Evolutionary conservation across 305 asterid species (phyloP).

Genomic region (Salvia sclarea): DNA sequence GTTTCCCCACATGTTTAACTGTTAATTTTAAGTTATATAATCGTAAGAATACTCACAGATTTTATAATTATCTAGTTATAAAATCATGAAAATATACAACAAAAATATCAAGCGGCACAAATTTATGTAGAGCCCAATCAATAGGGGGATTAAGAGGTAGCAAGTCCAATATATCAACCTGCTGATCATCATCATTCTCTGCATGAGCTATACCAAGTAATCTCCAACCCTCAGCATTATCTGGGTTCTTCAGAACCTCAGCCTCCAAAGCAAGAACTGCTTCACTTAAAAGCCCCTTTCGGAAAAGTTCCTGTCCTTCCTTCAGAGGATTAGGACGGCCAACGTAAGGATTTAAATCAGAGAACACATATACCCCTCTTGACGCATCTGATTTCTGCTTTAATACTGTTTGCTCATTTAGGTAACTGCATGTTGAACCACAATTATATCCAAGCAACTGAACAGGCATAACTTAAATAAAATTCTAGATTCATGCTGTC

Average conservation of each 20-base stretch:
- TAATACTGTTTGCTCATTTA: slow-evolving; percentile 68
- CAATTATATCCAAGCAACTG: slow-evolving; percentile 13
- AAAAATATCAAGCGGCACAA: slow-evolving; percentile 17
- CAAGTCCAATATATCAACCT: slow-evolving; percentile 46
- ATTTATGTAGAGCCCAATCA: neutral
- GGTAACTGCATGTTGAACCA: slow-evolving; percentile 50
- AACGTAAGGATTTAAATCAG: slow-evolving; percentile 95
- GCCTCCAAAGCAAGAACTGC: slow-evolving; percentile 99
- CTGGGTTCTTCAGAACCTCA: slow-evolving; percentile 96
- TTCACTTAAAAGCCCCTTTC: slow-evolving; percentile 99
- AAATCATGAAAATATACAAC: slow-evolving; percentile 14
- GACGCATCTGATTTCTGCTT: slow-evolving; percentile 65
- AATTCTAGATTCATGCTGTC: slow-evolving; percentile 4
- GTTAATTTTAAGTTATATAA: slow-evolving; percentile 14
- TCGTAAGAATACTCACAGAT: slow-evolving; percentile 3
- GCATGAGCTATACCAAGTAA: slow-evolving; percentile 98
- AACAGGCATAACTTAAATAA: slow-evolving; percentile 11
- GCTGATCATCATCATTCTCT: slow-evolving; percentile 98
- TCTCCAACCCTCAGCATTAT: slow-evolving; percentile 99
- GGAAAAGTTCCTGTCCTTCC: slow-evolving; percentile 98
- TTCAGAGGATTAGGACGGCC: slow-evolving; percentile 97
- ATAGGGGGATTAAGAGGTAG: slow-evolving; percentile 15
- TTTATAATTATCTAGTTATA: neutral
- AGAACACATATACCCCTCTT: slow-evolving; percentile 86
- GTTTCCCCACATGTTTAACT: slow-evolving; percentile 8